These are phyloP conservation scores for Leccinum variicolor DNA, from an alignment of 768 basidiomycete species.

Conservation along the genomic window DNA sequence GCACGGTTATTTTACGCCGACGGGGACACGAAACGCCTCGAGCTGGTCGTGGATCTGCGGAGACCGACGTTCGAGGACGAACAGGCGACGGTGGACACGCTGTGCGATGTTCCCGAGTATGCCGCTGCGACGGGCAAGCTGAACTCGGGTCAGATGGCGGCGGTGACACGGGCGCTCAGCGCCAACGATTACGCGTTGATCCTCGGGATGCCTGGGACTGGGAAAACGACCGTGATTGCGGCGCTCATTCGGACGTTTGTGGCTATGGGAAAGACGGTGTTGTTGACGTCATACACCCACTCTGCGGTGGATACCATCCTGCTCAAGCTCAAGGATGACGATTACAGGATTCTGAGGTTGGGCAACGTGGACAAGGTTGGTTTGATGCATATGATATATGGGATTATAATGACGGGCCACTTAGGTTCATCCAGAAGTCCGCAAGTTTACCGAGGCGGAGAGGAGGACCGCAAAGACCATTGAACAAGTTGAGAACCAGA, in stretches of 20 bases:
- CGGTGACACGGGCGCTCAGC: slow-evolving; percentile 68
- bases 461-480: slow-evolving; percentile 58
- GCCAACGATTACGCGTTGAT: slow-evolving; percentile 91
- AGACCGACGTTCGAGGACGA: slow-evolving; percentile 58
- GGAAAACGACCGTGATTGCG: slow-evolving; percentile 94
- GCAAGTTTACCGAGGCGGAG: slow-evolving; percentile 63
- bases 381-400: neutral
- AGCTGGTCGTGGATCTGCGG: slow-evolving; percentile 79
- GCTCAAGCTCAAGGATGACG: slow-evolving; percentile 67
- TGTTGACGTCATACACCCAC: slow-evolving; percentile 93
- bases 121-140: slow-evolving; percentile 39
- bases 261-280: slow-evolving; percentile 76
- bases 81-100: slow-evolving; percentile 7
- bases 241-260: slow-evolving; percentile 82
- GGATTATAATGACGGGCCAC: neutral
- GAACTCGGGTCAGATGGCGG: slow-evolving; percentile 69
- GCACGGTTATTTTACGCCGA: slow-evolving; percentile 82
- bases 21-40: slow-evolving; percentile 63
- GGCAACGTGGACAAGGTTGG: slow-evolving; percentile 90
- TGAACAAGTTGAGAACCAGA: slow-evolving; percentile 77
- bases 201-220: slow-evolving; percentile 97
- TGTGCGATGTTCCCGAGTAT: slow-evolving; percentile 29
- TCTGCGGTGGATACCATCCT: slow-evolving; percentile 98
- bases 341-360: slow-evolving; percentile 75
- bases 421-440: slow-evolving; percentile 82